Evolutionary conservation across 306 rosid species (phyloP).

Genomic region (Gleditsia sinensis): DNA sequence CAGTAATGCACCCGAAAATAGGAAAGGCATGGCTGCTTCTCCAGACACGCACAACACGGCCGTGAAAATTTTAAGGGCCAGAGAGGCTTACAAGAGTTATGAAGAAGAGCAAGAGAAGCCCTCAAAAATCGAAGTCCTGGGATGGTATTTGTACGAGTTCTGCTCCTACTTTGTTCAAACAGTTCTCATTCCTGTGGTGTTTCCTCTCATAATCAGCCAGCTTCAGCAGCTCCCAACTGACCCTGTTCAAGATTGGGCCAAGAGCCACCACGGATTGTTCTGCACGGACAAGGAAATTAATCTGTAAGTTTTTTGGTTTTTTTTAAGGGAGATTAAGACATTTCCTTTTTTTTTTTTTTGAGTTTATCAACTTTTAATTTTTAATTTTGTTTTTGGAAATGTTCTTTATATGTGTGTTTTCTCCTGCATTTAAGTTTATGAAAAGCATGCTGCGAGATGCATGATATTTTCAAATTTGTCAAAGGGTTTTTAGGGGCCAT

Average conservation of each 20-base stretch:
- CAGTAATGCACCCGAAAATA: background rate
- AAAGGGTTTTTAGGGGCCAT: background rate
- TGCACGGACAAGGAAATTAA: conserved; percentile 52
- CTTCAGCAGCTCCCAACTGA: conserved; percentile 39
- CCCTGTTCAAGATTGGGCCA: conserved; percentile 35
- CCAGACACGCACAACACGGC: conserved; percentile 34
- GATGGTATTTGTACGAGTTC: conserved; percentile 76
- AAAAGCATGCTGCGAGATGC: background rate
- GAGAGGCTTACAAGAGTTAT: conserved; percentile 41
- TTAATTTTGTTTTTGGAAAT: background rate
- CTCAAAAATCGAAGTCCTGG: conserved; percentile 55
- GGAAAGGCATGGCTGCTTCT: background rate
- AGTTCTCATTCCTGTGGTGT: conserved; percentile 69
- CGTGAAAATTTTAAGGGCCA: conserved; percentile 42
- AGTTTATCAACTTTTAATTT: background rate
- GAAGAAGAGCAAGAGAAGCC: conserved; percentile 58
- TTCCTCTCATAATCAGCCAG: conserved; percentile 80
- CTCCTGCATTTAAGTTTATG: background rate
- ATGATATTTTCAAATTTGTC: background rate
- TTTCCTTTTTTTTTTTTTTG: background rate
- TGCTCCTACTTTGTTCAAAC: conserved; percentile 70
- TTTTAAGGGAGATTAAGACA: too few relatives aligned
- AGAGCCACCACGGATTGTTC: conserved; percentile 25
- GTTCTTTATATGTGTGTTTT: background rate
- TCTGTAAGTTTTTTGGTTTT: conserved; percentile 54